Evolutionary conservation across 2,329 filamentous ascomycete genomes (phyloP), one percentile per base, ranked within the genome.

Genomic region (Colletotrichum kahawae): DNA sequence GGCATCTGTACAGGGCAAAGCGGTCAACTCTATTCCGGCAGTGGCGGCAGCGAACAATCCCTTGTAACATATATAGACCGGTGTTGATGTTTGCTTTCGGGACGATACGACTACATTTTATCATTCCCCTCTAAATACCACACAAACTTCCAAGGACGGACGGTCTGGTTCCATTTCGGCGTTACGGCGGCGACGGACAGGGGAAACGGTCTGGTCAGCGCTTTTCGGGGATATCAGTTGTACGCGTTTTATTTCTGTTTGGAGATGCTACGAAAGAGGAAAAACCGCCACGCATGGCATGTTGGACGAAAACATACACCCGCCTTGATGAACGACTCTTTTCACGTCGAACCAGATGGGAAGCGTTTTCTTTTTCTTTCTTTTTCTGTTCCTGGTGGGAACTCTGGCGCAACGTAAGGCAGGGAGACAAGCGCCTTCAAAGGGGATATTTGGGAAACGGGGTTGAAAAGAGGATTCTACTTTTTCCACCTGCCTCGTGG

Each of bases 1-100:
- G 59, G 77, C 71, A 31, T 43, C 70, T 14, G 48, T 69, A 9
- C 51, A 34, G 59, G 54, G 60, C 16, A 74, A 75, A 12, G 60
- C 70, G 27, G 33, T 70, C 33, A 76, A 62, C 34, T 59, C 71
- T 10, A 59, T 70, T 27, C 56, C 78, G 10, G 70, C 70, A 38
- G 66, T 43, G 16, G 57, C 24, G 16, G 60, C 24, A 34, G 62
- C 71, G 31, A 56, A 71, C 67, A 67, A 67, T 67, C 74, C 79
- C 79, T 79, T 85, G 84, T 84, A 85, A 83, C 78, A 83, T 84
- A 83, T 77, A 80, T 81, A 73, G 66, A 77, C 60, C 18, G 62
- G 43, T 66, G 48, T 48, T 43, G 13, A 57, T 18, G 54, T 38
- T n/a, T 67, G 18, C 18, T 43, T 13, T 43, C 27, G 16, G 24